Base-by-base conservation (phyloP, 2,329 filamentous ascomycete genomes). In the Trichoderma citrinoviride region DNA sequence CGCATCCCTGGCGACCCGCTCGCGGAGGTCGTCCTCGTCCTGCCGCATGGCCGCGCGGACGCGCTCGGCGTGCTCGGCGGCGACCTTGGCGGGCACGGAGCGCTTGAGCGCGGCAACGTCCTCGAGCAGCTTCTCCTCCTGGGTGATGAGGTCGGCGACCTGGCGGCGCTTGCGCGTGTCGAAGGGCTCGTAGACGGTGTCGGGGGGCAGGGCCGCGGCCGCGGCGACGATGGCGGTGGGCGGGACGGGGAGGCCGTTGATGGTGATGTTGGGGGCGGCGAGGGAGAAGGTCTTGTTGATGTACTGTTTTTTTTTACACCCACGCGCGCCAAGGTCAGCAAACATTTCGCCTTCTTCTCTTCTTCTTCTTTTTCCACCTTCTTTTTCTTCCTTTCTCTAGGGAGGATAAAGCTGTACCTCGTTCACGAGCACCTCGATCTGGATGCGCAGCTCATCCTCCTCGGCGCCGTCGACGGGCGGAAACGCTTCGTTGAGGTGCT, bases 401-500 rank as follows among this genome's bases (percentile, higher is more conserved):
- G 21, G 10, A 47, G 15, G 8, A 29, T 19, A 10, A 19, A 19
- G 27, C 5, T 41, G 46, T 73, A 88, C 87, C 72, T 87, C 82
- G 63, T 85, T 80, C 14, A 89, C 84, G 2, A 88, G 79, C 67
- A 79, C 76, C 70, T 88, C 86, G 23, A 90, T 87, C 56, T 82
- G 79, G 67, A 79, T 79, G 62, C 87, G 80, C 71, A 89, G 75
- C 67, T 84, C 83, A 73, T 88, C 86, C 65, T 84, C 82, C 21
- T 77, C 73, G 25, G 71, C 75, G 57, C 73, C 74, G 47, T 86
- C 85, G 37, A 87, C 83, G 0, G 86, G 85, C 25, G 90, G 90
- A 64, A 93, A 87, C 57, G 86, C 86, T 70, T 85, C 82, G 75
- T 87, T 82, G 66, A 94, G 83, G 73, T 87, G 89, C 71, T 85